phyloP scores from a whole-genome alignment of 225 moss, liverwort and hornwort species.

The Physcomitrium patens region DNA sequence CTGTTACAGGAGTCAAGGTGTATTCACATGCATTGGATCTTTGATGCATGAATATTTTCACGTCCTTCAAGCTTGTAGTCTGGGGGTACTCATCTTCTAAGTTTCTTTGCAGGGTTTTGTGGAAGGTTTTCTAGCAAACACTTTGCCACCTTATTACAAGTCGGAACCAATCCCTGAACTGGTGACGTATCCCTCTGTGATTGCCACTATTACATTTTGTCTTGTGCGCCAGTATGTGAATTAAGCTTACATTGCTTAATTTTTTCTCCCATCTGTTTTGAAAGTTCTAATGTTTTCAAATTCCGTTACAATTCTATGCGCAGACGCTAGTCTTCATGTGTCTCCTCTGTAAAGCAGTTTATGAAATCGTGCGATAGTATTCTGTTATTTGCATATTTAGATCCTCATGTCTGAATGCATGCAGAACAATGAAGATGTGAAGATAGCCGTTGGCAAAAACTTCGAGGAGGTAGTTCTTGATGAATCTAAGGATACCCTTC shows the following conservation, averaged over 20 bases:
- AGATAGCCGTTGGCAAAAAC: slow-evolving; percentile 76
- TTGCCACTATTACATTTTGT: slow-evolving; percentile 15
- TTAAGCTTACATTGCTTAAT: too few relatives aligned
- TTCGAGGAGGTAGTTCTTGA: slow-evolving; percentile 88
- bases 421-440: slow-evolving; percentile 89
- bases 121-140: slow-evolving; percentile 62
- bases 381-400: slow-evolving; percentile 12
- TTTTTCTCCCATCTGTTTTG: neutral
- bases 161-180: slow-evolving; percentile 74
- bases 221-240: neutral
- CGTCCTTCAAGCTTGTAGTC: slow-evolving; percentile 18
- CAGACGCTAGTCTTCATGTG: neutral
- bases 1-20: slow-evolving; percentile 58
- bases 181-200: slow-evolving; percentile 39
- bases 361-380: slow-evolving; percentile 7
- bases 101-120: slow-evolving; percentile 70
- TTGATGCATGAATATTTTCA: neutral
- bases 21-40: slow-evolving; percentile 1
- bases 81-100: slow-evolving; percentile 14
- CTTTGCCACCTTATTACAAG: slow-evolving; percentile 62
- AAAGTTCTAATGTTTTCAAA: neutral
- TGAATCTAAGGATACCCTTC: slow-evolving; percentile 81
- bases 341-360: slow-evolving; percentile 3
- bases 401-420: slow-evolving; percentile 12
- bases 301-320: neutral